These are phyloP conservation scores for Scutellaria minor DNA, from an alignment of 257 asterid species.

Conservation along the genomic window DNA sequence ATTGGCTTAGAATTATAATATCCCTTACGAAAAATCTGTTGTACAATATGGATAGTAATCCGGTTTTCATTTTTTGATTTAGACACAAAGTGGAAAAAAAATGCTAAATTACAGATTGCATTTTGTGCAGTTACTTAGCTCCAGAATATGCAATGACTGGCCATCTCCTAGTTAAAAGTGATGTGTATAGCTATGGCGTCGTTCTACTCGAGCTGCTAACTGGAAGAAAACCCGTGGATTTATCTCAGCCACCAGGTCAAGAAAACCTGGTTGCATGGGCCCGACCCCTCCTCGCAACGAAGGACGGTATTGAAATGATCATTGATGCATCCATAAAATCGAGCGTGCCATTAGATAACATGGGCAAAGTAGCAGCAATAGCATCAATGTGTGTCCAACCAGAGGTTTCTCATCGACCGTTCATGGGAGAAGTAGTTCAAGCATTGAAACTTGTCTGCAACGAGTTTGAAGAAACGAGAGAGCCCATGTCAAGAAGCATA, in stretches of 20 bases:
- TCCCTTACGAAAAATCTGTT: no score
- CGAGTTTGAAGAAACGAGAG: slow-evolving; percentile 71
- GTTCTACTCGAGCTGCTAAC: slow-evolving; percentile 93
- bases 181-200: slow-evolving; percentile 94
- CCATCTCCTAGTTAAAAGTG: slow-evolving; percentile 94
- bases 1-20: no score
- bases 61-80: no score
- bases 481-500: slow-evolving; percentile 55
- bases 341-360: slow-evolving; percentile 50
- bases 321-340: slow-evolving; percentile 57
- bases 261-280: slow-evolving; percentile 94
- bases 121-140: slow-evolving; percentile 72
- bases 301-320: slow-evolving; percentile 67
- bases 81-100: no score
- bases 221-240: slow-evolving; percentile 87
- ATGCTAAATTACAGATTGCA: no score
- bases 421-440: slow-evolving; percentile 98
- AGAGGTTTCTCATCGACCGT: slow-evolving; percentile 92
- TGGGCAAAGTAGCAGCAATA: slow-evolving; percentile 77
- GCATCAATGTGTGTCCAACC: slow-evolving; percentile 99
- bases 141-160: slow-evolving; percentile 99
- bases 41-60: no score
- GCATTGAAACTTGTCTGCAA: slow-evolving; percentile 88
- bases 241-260: slow-evolving; percentile 88
- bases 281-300: slow-evolving; percentile 69